Conservation (phyloP, 768 basidiomycete species). For the Russula dissimulans region DNA sequence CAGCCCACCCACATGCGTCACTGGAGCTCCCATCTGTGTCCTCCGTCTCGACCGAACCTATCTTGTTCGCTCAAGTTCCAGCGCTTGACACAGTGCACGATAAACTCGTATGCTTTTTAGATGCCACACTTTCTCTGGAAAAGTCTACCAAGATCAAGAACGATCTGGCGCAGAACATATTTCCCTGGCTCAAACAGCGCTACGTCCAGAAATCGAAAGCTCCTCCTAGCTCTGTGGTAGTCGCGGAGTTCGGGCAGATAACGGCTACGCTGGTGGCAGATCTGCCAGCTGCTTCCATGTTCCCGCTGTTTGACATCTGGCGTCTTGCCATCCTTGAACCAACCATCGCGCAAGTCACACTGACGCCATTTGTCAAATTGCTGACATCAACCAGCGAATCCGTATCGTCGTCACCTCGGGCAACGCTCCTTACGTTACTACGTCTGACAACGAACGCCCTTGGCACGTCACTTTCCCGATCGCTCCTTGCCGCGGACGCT, state of each 20-base stretch:
- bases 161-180: conserved; percentile 38
- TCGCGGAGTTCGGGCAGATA: conserved; percentile 30
- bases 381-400: conserved; percentile 25
- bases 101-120: conserved; percentile 59
- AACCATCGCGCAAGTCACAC: conserved; percentile 28
- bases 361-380: conserved; percentile 39
- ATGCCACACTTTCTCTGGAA: conserved; percentile 32
- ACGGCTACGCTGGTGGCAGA: conserved; percentile 35
- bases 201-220: conserved; percentile 29
- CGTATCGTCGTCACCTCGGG: conserved; percentile 22
- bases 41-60: conserved; percentile 59
- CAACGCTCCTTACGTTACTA: conserved; percentile 58
- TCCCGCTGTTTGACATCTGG: conserved; percentile 81
- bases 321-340: conserved; percentile 65
- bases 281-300: conserved; percentile 50
- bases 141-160: conserved; percentile 35
- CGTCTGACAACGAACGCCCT: conserved; percentile 65
- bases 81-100: conserved; percentile 50
- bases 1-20: conserved; percentile 69
- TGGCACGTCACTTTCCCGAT: conserved; percentile 34
- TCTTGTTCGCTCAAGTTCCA: conserved; percentile 67
- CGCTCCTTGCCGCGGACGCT: conserved; percentile 32
- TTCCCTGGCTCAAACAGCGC: conserved; percentile 58
- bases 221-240: conserved; percentile 16
- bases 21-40: conserved; percentile 52